Percentiles rank a stretch among this genome's conserved stretches.
phyloP scores from a whole-genome alignment of 202 grass and related monocot species.

The Thinopyrum obtusiflorum region DNA sequence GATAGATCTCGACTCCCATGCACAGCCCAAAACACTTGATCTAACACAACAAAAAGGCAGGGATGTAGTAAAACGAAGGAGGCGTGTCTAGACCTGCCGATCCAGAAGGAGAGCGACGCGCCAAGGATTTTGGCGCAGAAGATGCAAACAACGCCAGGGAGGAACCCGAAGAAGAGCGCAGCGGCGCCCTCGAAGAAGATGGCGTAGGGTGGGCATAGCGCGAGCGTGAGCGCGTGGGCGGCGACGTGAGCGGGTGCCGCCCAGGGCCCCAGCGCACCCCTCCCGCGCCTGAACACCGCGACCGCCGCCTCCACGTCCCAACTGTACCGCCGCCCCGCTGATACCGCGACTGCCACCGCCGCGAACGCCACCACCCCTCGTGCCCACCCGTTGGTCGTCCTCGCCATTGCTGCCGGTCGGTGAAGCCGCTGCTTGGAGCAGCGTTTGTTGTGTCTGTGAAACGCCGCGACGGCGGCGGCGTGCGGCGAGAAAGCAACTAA shows the following conservation, averaged over 20 bases:
- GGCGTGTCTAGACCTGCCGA: conserved; percentile 62
- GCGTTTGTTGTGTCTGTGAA: neutral
- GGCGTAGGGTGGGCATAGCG: conserved; percentile 81
- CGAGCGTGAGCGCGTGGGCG: conserved; percentile 76
- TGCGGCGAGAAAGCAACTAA: neutral
- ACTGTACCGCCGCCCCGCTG: conserved; percentile 50
- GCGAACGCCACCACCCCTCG: conserved; percentile 24
- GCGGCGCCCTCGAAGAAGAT: conserved; percentile 92
- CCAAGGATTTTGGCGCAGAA: conserved; percentile 95
- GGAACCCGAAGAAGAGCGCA: conserved; percentile 79
- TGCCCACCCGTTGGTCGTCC: conserved; percentile 37
- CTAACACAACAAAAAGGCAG: neutral
- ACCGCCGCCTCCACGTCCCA: conserved; percentile 61
- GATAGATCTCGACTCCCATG: conserved; percentile 24
- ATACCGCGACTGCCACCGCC: conserved; percentile 23
- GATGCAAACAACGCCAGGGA: conserved; percentile 82
- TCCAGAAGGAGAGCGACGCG: conserved; percentile 96
- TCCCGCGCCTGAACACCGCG: conserved; percentile 42
- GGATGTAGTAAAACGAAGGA: neutral
- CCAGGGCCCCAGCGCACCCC: conserved; percentile 65
- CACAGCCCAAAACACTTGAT: neutral
- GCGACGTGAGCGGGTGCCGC: conserved; percentile 70
- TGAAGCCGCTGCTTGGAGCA: neutral
- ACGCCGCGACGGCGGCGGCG: conserved; percentile 15
- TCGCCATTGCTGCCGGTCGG: neutral